These are phyloP conservation scores for Quercus dentata DNA, from an alignment of 306 rosid species.

Conservation along the genomic window DNA sequence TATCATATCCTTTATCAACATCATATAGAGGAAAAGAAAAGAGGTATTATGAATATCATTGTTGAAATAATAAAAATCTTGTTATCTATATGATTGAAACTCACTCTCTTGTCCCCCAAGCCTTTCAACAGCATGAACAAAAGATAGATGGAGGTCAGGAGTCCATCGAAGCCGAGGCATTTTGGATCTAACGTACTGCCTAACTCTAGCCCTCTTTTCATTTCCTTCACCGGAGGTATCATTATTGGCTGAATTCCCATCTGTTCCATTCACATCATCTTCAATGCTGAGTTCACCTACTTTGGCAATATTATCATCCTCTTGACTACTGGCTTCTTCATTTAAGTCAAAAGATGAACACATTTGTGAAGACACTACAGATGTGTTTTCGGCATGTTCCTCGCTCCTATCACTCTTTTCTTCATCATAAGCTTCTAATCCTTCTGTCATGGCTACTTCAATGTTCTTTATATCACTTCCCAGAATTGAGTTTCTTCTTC, in stretches of 20 bases:
- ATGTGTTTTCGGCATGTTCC: conserved; percentile 23
- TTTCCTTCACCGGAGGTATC: conserved; percentile 33
- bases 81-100: conserved; percentile 1
- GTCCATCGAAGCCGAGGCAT: conserved; percentile 93
- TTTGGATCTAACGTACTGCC: conserved; percentile 76
- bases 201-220: conserved; percentile 37
- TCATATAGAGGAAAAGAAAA: neutral
- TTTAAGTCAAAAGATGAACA: conserved; percentile 59
- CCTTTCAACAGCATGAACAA: conserved; percentile 70
- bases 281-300: conserved; percentile 1
- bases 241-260: conserved; percentile 18
- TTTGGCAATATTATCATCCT: neutral
- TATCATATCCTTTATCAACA: neutral
- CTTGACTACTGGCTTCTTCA: conserved; percentile 52
- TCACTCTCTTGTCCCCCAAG: conserved; percentile 91
- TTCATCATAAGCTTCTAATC: conserved; percentile 5
- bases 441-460: conserved; percentile 36
- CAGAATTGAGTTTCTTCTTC: neutral
- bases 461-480: conserved; percentile 15
- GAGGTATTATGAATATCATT: neutral
- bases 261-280: conserved; percentile 18
- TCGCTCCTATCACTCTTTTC: conserved; percentile 27
- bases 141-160: conserved; percentile 77
- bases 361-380: conserved; percentile 40
- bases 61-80: neutral